Base-by-base conservation (phyloP, 805 yeast species). In the Pichia membranifaciens region DNA sequence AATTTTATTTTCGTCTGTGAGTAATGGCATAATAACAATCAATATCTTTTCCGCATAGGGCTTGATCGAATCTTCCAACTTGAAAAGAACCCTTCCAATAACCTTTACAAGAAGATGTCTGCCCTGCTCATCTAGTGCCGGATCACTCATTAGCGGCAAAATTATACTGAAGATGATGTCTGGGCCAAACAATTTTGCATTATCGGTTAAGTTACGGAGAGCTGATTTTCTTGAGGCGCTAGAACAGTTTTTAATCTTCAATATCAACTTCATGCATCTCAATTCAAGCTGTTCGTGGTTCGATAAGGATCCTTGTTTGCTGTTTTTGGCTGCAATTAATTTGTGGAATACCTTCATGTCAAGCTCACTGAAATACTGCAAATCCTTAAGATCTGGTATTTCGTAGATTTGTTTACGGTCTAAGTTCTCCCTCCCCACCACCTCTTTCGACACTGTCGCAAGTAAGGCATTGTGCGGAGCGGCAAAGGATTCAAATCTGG, bases 61-160 rank as follows among this genome's bases (percentile, higher is more conserved):
- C 38, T 82, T 68, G 3, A 87, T 74, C 44, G 72, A 59, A 39
- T 76, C 84, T 34, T 81, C 88, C 15, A 90, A 66, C 53, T 74
- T 81, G 59, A 76, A 79, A 7, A 90, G 62, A 0, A 87, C 70
- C 32, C 96, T 69, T 33, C 82, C 87, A 13, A 86, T 67, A 8
- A 87, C 76, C 61, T 89, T 90, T 13, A 88, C 84, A 47, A 91
- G 68, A 12, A 88, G 62, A 66, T 87, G 95, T 16, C 96, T 74
- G 62, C 91, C 97, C 53, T 81, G 85, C 41, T 86, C 93, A 53
- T 82, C 91, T 23, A 89, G 65, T 3, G 76, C 64, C 35, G 79
- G 79, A 51, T 87, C 96, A 59, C 84, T 67, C 38, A 90, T 65
- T 22, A 91, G 64, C 0, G 96, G 96, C 15, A 90, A 67, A n/a